Evolutionary conservation across 108 stramenopile genomes (phyloP), one percentile per base, ranked within the genome.

Genomic region (Nitzschia sp.): DNA sequence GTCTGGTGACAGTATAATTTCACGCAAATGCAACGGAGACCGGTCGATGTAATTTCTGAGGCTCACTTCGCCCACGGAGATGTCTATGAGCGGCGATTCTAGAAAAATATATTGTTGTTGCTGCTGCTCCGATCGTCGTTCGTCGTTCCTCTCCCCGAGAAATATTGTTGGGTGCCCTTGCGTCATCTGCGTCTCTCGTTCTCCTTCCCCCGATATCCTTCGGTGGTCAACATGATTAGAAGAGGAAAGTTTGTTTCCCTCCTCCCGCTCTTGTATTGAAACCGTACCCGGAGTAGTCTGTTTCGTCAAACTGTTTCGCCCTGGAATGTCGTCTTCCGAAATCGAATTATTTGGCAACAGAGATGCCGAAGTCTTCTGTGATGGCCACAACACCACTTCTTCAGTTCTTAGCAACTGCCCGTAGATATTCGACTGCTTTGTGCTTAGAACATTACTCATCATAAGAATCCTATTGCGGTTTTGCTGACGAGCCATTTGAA

Each of bases 351-450:
- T 42, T 42, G 38, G 13, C 38, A 42, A 42, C 6, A 51, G 11
- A 5, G 56, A 34, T n/a, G 25, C 61, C 6, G 61, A 19, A 5
- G 61, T 62, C 2, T 31, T 42, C 46, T 26, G 18, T 3, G 74
- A 62, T 19, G 67, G 59, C 26, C 55, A 45, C 38, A 75, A 63
- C 1, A 75, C 60, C 19, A 65, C 51, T 42, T 75, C 74, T 1
- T 55, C 34, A 19, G 57, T 25, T 2, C 33, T 17, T 5, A 45
- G 25, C 24, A 36, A 33, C 38, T 21, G n/a, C 11, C 74, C 74
- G 33, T 48, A 33, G 21, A 75, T 25, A 38, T 56, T 59, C 23
- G 60, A 62, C 46, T 68, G 51, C 11, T 61, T 49, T 27, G 49
- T 35, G 18, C 46, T 75, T 0, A 28, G 17, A 0, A 75, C 66